Percentiles rank a stretch among this genome's conserved stretches.
phyloP scores from a whole-genome alignment of 495 filamentous ascomycete species.

The Jackrogersella multiformis region DNA sequence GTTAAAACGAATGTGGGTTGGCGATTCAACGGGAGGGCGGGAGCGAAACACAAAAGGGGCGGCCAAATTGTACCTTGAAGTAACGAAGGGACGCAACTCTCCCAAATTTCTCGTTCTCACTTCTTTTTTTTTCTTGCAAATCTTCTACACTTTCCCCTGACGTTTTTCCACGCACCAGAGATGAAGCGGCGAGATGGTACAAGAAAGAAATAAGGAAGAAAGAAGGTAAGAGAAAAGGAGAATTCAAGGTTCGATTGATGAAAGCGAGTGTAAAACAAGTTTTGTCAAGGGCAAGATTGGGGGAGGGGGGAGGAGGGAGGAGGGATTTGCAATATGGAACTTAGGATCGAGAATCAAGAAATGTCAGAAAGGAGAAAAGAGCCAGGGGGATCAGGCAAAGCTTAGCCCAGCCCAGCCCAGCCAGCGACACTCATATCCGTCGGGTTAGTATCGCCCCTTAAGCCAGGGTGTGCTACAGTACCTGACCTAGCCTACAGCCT shows the following conservation, averaged over 20 bases:
- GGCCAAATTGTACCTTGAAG: slow-evolving; percentile 32
- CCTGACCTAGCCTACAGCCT: neutral
- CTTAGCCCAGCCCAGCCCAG: slow-evolving; percentile 36
- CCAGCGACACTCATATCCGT: slow-evolving; percentile 28
- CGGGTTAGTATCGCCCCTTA: slow-evolving; percentile 29
- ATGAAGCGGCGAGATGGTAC: slow-evolving; percentile 34
- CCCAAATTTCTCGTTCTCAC: slow-evolving; percentile 6
- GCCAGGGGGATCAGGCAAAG: slow-evolving; percentile 36
- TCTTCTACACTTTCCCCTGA: slow-evolving; percentile 29
- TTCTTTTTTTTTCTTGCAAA: slow-evolving; percentile 22
- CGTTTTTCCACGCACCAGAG: slow-evolving; percentile 35
- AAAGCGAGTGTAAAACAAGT: slow-evolving; percentile 48
- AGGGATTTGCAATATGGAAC: slow-evolving; percentile 39
- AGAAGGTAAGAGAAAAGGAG: slow-evolving; percentile 33
- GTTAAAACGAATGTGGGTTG: slow-evolving; percentile 38
- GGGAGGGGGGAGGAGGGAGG: slow-evolving; percentile 37
- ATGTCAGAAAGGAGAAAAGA: slow-evolving; percentile 46
- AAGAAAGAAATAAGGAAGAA: slow-evolving; percentile 36
- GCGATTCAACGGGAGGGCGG: slow-evolving; percentile 34
- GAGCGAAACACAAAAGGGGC: slow-evolving; percentile 39
- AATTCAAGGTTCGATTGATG: slow-evolving; percentile 33
- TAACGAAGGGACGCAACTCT: slow-evolving; percentile 45
- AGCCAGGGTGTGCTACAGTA: slow-evolving; percentile 17
- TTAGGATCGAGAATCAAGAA: slow-evolving; percentile 47
- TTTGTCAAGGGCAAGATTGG: slow-evolving; percentile 37